Evolutionary conservation across 305 asterid species (phyloP), one percentile per base, ranked within the genome.

Genomic region (Vinca major): DNA sequence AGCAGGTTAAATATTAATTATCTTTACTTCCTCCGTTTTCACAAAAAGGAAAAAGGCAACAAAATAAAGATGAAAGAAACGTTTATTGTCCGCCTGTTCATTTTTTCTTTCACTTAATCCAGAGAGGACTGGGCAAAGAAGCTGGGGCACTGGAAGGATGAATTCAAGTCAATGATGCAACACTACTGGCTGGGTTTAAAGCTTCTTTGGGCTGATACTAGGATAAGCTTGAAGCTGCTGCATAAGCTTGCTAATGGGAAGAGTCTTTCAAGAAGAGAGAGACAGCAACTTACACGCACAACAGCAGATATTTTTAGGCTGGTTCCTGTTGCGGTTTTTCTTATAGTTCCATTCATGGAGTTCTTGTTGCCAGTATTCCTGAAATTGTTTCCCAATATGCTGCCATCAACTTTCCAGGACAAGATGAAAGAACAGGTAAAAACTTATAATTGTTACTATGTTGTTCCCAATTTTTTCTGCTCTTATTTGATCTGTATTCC

Each of bases 361-460:
- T 84, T 92, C 78, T 84, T 92, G 91, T 86, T 92, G 73, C 98
- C 98, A 4, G 97, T 89, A 51, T 86, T 88, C 88, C 87, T 92
- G 82, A 89, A 89, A 74, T 67, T 92, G 85, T 92, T 92, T 64
- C 98, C 98, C 54, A 90, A 92, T 85, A 90, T 92, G 98, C 75
- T 92, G 73, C 98, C 98, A 7, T 92, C 98, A 62, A 92, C 98
- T 78, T 92, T 92, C 86, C 96, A 92, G 86, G 97, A 92, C 83
- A 88, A 88, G 90, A 92, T 92, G 98, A 92, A 92, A 82, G 97
- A 90, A 79, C 93, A 92, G 97, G 98, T 89, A 79, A 64, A 33
- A 51, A 37, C 48, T 76, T 75, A 61, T 65, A 60, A 66, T 74
- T 68, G 52, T 74, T 52, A 54, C 71, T 50, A 57, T 66, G 70